These are phyloP conservation scores for Ogataea sp. DNA, from an alignment of 805 yeast genomes.

Conservation along the genomic window DNA sequence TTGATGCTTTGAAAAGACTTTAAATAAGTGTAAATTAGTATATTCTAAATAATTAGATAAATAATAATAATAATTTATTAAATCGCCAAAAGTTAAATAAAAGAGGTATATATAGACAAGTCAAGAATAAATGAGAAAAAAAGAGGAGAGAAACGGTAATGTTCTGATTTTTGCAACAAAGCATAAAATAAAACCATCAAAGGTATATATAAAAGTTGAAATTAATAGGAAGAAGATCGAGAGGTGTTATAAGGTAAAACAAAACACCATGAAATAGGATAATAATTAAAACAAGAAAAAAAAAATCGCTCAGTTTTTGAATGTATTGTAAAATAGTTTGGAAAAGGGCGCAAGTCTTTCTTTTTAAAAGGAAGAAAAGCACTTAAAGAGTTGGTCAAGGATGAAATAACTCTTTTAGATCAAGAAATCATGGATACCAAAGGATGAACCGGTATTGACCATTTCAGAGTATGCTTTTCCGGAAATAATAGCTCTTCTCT, in stretches of 20 bases:
- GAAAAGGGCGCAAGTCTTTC: not conserved
- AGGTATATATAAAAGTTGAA: too few species aligned
- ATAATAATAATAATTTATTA: not conserved
- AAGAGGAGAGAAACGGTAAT: not conserved
- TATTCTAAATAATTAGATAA: not conserved
- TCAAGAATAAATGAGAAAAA: not conserved
- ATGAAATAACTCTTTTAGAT: slow-evolving; percentile 5
- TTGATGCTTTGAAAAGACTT: slow-evolving; percentile 64
- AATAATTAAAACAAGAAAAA: not conserved
- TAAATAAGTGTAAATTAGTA: slow-evolving; percentile 1
- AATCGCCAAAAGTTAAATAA: not conserved
- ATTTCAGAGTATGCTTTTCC: slow-evolving; percentile 23
- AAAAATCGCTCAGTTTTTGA: not conserved
- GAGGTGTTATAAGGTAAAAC: not conserved
- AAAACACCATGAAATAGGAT: not conserved
- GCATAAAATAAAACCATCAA: too few species aligned
- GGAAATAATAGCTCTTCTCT: slow-evolving; percentile 22
- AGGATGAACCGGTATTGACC: slow-evolving; percentile 18
- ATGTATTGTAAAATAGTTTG: too few species aligned
- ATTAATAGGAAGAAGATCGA: too few species aligned
- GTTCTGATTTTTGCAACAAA: too few species aligned
- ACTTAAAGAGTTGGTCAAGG: not conserved
- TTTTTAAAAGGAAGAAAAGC: too few species aligned
- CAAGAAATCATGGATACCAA: slow-evolving; percentile 16
- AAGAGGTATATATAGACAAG: not conserved